phyloP scores from a whole-genome alignment of 257 asterid genomes.

The Nicotiana undulata region DNA sequence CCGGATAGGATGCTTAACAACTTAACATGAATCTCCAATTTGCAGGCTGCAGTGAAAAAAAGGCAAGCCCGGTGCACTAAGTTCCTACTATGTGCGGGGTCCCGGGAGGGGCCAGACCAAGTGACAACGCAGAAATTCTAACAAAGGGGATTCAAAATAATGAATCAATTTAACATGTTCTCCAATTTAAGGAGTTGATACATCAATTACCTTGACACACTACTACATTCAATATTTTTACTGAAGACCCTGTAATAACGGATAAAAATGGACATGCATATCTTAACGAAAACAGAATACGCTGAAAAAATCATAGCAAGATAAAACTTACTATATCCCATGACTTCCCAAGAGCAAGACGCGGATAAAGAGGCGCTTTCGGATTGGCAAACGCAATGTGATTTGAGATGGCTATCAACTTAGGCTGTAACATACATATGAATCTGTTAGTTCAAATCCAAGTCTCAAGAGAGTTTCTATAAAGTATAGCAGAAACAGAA shows the following conservation, averaged over 20 bases:
- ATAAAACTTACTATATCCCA: slow-evolving; percentile 73
- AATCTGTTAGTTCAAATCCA: neutral
- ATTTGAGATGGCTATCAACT: slow-evolving; percentile 62
- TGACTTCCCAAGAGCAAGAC: slow-evolving; percentile 89
- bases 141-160: neutral
- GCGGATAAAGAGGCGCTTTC: slow-evolving; percentile 88
- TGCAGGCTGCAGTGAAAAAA: too few species aligned
- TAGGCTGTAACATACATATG: slow-evolving; percentile 54
- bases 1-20: neutral
- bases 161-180: neutral
- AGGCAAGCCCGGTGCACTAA: too few species aligned
- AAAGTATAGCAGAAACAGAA: neutral
- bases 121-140: neutral
- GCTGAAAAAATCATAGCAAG: neutral
- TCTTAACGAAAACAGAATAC: neutral
- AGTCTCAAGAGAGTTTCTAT: neutral
- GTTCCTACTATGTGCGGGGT: too few species aligned
- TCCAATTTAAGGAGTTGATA: neutral
- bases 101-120: too few species aligned
- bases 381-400: slow-evolving; percentile 66
- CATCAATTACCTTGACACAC: neutral
- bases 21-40: neutral
- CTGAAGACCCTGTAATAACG: neutral
- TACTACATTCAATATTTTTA: neutral
- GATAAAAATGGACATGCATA: too few species aligned